Conservation (phyloP, 768 basidiomycete genomes). For the Amanita inopinata region DNA sequence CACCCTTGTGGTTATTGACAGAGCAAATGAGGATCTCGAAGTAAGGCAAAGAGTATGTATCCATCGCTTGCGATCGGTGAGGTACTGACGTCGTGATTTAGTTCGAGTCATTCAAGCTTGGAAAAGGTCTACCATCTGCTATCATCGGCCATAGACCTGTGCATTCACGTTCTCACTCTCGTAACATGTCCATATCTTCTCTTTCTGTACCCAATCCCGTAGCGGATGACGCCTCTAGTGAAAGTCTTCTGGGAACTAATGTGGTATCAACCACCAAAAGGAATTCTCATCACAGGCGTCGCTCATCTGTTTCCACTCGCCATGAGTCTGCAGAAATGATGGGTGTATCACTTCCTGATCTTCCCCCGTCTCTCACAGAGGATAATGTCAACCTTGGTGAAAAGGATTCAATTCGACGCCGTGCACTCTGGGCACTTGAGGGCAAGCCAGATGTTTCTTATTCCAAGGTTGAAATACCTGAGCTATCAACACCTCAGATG, state of each 20-base stretch:
- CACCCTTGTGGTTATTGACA: conserved; percentile 18
- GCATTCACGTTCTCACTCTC: conserved; percentile 65
- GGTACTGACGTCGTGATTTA: conserved; percentile 17
- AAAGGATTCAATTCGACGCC: conserved; percentile 70
- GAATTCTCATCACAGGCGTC: conserved; percentile 75
- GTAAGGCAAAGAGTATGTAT: conserved; percentile 32
- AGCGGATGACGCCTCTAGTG: background rate
- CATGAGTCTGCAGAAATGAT: conserved; percentile 87
- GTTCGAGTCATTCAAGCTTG: conserved; percentile 71
- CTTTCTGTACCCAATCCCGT: conserved; percentile 22
- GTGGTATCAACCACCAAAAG: conserved; percentile 39
- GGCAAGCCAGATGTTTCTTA: conserved; percentile 67
- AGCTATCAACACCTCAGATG: conserved; percentile 50
- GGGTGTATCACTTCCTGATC: conserved; percentile 66
- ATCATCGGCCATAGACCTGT: conserved; percentile 30
- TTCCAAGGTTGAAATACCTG: conserved; percentile 77
- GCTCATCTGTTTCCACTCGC: conserved; percentile 83
- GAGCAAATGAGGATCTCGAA: conserved; percentile 25
- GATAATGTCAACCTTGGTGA: conserved; percentile 63
- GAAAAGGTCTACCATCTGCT: conserved; percentile 33
- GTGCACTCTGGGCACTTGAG: conserved; percentile 81
- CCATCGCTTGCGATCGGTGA: background rate
- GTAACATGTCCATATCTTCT: conserved; percentile 49
- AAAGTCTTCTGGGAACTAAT: background rate
- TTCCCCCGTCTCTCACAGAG: conserved; percentile 50